Base-by-base conservation (phyloP, 495 filamentous ascomycete species). In the Penicillium coprophilum region DNA sequence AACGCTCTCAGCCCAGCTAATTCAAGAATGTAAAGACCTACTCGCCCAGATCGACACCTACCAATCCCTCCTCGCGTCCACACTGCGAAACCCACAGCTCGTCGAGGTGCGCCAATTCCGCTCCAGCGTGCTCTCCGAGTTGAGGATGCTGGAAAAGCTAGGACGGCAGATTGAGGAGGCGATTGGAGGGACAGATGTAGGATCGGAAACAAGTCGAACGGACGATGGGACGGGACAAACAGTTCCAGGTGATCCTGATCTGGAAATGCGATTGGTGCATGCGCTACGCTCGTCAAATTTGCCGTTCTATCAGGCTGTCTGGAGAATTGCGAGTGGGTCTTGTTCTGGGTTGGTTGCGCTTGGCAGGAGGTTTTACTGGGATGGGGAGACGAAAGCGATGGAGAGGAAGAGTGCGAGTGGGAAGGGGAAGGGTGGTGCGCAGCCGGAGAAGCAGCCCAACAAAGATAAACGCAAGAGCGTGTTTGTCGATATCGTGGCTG, bases 251-350 rank as follows among this genome's bases (percentile, higher is more conserved):
- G 55, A 62, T 20, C 36, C 62, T 2, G 66, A 70, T 13, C 23
- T 54, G 0, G 68, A 70, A 24, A 56, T 53, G 59, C 60, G 69
- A 23, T 34, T 73, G 17, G 10, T 69, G 36, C 81, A 84, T 62
- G 74, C 76, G 17, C 59, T 85, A 55, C 71, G 78, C 28, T 84
- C 82, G 23, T 81, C 80, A 6, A 86, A 86, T 71, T 43, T 86
- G 30, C 76, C 79, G 0, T 85, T 83, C 55, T 83, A 82, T 56
- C 67, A 74, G 46, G 71, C 80, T 31, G 76, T 86, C 3, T 86
- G 83, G 83, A 64, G 63, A 8, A 73, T 81, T 52, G 78, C 79
- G 43, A 80, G 77, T 46, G 56, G 58, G 6, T 74, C 71, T 21
- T 81, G 77, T 61, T 58, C 56, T 32, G 74, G 78, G n/a, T 45